Evolutionary conservation across 306 rosid genomes (phyloP), one percentile per base, ranked within the genome.

Genomic region (Lathyrus tuberosus): DNA sequence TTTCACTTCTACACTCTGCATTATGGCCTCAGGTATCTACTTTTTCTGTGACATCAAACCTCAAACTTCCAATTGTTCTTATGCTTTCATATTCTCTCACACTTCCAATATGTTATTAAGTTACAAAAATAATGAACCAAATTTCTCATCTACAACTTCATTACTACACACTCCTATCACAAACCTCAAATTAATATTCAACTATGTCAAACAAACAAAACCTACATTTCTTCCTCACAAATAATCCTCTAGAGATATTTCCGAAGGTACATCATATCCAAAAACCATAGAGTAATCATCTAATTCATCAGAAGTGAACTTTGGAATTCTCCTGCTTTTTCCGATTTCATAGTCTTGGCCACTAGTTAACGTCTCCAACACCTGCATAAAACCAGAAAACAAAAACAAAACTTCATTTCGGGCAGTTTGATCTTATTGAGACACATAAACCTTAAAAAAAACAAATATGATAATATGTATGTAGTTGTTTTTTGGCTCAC

Each of bases 201-300:
- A 49, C 16, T 8, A 62, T 65, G 8, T 4, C 30, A 16, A 69
- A 40, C 20, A 52, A 31, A 51, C 37, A 5, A 54, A 41, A 53
- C 8, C 41, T 60, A 69, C 30, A 40, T 48, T 61, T 24, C 1
- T 35, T 16, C 10, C 41, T 85, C 70, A 80, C 78, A 83, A 82
- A 76, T 67, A 90, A 41, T 87, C 92, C 82, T 87, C 92, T 48
- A 88, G 71, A 60, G 81, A 80, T 57, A 69, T 78, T 14, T 84
- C 85, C 3, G 81, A 63, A 12, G 95, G 97, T 62, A 91, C 84
- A 52, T 87, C 80, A 71, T 94, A 87, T 57, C 99, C 97, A 59
- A 78, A 91, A 51, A 80, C 81, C 92, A 87, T 88, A 3, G 99
- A 91, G 70, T 87, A 94, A 82, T 94, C 99, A 84, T 91, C 92